Base-by-base conservation (phyloP, 2,329 filamentous ascomycete species). In the Aspergillus brasiliensis region DNA sequence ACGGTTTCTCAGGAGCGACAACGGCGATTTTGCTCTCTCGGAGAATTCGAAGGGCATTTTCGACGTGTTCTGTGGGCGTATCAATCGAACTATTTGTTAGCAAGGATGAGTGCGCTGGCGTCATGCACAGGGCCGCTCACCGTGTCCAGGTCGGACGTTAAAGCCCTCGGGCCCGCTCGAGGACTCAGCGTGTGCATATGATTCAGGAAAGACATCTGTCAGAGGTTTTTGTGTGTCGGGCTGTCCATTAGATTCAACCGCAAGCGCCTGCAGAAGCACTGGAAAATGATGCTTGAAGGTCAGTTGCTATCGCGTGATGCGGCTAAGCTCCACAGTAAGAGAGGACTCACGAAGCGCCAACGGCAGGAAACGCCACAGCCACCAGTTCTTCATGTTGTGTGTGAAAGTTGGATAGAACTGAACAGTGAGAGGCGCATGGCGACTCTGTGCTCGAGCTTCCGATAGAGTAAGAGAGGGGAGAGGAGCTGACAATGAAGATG, bases 1-100 rank as follows among this genome's bases (percentile, higher is more conserved):
- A 82, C 7, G 85, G 83, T 70, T 84, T 86, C 15, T 77, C 72
- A 15, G 67, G 56, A 27, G 69, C 61, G 8, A 59, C 34, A 13
- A 65, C 53, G 1, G 69, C 53, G 15, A 72, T 67, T 40, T 73
- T 73, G 4, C 67, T 54, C 34, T 67, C 65, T 31, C 67, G 72
- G 21, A 77, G 71, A 25, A 60, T 68, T 57, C 66, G 60, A 61
- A 75, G 67, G 2, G 73, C 73, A 44, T 69, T 61, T 25, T 72
- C 65, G 28, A 77, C 73, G 56, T 69, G 69, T 59, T 73, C 75
- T 77, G 19, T 8, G 13, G 42, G 8, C n/a, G 2, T 11, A 17
- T 31, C 7, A 31, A 46, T 8, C n/a, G 15, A 8, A 52, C 10
- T 19, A 28, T 13, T 11, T 19, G 31, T 46, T 23, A 40, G 49